Evolutionary conservation across 2,329 filamentous ascomycete species (phyloP).

Genomic region (Colletotrichum sansevieriae): DNA sequence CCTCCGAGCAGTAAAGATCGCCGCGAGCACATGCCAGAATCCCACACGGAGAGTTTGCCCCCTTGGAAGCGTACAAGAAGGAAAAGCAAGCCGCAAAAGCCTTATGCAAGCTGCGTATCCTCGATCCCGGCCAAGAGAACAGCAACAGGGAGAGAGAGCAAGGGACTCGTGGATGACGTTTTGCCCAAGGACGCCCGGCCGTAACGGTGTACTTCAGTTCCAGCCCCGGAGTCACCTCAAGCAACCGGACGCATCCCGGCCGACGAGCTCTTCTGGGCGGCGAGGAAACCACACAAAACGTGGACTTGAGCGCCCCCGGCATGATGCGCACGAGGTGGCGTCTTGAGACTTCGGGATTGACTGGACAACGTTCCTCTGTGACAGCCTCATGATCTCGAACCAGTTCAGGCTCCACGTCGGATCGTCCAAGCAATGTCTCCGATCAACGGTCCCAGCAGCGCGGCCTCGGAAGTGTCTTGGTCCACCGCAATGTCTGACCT

Average conservation of each 20-base stretch:
- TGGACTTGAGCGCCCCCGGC: not conserved
- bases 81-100: not conserved
- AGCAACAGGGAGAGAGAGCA: not conserved
- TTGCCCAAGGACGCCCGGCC: not conserved
- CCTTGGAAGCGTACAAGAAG: constrained; percentile 4
- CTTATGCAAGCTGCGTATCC: not conserved
- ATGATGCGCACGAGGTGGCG: constrained; percentile 21
- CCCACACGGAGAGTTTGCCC: not conserved
- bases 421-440: constrained; percentile 23
- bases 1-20: constrained; percentile 24
- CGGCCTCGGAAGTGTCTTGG: not conserved
- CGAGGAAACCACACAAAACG: not conserved
- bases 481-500: not conserved
- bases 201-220: not conserved
- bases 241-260: not conserved
- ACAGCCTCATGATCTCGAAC: constrained; percentile 37
- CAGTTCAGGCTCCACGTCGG: not conserved
- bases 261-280: not conserved
- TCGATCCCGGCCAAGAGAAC: not conserved
- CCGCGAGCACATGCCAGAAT: constrained; percentile 1
- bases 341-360: constrained; percentile 4
- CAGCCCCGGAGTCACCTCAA: not conserved
- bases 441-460: not conserved
- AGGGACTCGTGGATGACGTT: not conserved
- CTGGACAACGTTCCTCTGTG: constrained; percentile 21